phyloP scores from a whole-genome alignment of 345 rosid species.

The Erucastrum elatum region DNA sequence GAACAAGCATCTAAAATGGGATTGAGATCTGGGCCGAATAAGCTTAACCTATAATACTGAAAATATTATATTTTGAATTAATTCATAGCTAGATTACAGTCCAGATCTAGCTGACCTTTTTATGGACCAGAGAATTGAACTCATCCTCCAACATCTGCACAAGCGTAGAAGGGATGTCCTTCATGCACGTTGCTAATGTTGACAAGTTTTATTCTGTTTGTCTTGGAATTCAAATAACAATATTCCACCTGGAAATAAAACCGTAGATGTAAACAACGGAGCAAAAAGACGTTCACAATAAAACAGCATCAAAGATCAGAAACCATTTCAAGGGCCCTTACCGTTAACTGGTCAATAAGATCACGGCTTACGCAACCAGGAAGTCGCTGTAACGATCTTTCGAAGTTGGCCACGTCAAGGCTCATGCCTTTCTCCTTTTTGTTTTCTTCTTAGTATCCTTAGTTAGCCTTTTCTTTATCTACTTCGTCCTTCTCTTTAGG shows the following conservation, averaged over 20 bases:
- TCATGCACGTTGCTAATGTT: constrained; percentile 91
- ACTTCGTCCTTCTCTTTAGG: constrained; percentile 83
- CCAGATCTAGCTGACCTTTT: constrained; percentile 58
- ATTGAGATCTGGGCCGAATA: too few relatives aligned
- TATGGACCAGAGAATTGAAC: constrained; percentile 87
- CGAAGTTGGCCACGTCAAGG: constrained; percentile 86
- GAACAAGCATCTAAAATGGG: too few relatives aligned
- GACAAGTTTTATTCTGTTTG: constrained; percentile 95
- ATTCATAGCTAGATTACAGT: too few relatives aligned
- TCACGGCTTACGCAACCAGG: constrained; percentile 96
- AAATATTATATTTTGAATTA: too few relatives aligned
- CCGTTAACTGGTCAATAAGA: constrained; percentile 96
- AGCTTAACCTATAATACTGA: too few relatives aligned
- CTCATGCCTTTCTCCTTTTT: constrained; percentile 91
- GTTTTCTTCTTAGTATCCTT: constrained; percentile 63
- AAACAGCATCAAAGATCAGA: not conserved
- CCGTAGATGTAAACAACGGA: constrained; percentile 5
- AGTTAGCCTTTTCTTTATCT: constrained; percentile 56
- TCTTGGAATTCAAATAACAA: constrained; percentile 93
- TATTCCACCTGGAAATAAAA: constrained; percentile 79
- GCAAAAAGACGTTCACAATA: constrained; percentile 1
- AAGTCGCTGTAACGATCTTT: constrained; percentile 89
- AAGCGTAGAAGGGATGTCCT: constrained; percentile 86
- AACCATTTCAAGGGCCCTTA: constrained; percentile 42
- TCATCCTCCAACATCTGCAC: constrained; percentile 97